phyloP scores from a whole-genome alignment of 2,329 filamentous ascomycete species.

The Penicillium vulpinum region DNA sequence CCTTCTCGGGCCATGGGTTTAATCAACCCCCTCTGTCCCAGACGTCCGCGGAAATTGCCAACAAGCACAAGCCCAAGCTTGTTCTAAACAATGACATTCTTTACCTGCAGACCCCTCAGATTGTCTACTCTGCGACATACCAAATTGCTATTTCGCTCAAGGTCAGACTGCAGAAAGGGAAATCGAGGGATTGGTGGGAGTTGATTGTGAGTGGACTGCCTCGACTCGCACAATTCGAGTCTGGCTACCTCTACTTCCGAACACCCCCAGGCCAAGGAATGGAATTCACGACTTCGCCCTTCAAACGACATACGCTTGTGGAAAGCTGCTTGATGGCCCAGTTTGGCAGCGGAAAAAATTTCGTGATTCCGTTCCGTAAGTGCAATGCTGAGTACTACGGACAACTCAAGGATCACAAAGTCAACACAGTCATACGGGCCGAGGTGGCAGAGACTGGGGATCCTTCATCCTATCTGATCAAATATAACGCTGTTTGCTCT shows the following conservation, averaged over 20 bases:
- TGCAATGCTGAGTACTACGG: slow-evolving; percentile 31
- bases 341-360: slow-evolving; percentile 22
- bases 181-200: slow-evolving; percentile 28
- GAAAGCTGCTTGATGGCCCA: slow-evolving; percentile 35
- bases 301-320: slow-evolving; percentile 27
- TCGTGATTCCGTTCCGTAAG: slow-evolving; percentile 31
- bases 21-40: background rate
- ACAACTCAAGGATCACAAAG: slow-evolving; percentile 30
- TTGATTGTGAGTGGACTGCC: slow-evolving; percentile 33
- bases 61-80: slow-evolving; percentile 8
- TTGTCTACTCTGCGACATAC: slow-evolving; percentile 19
- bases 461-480: slow-evolving; percentile 5
- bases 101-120: slow-evolving; percentile 17
- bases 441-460: slow-evolving; percentile 3
- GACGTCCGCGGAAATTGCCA: background rate
- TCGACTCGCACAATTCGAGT: slow-evolving; percentile 22
- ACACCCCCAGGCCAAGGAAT: slow-evolving; percentile 29
- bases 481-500: slow-evolving; percentile 33
- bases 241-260: slow-evolving; percentile 32
- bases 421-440: slow-evolving; percentile 15
- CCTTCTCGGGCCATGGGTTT: background rate
- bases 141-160: slow-evolving; percentile 20
- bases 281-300: slow-evolving; percentile 31
- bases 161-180: slow-evolving; percentile 18
- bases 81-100: slow-evolving; percentile 20